Evolutionary conservation across 2,329 filamentous ascomycete genomes (phyloP).

Genomic region (Lasiodiplodia hormozganensis): DNA sequence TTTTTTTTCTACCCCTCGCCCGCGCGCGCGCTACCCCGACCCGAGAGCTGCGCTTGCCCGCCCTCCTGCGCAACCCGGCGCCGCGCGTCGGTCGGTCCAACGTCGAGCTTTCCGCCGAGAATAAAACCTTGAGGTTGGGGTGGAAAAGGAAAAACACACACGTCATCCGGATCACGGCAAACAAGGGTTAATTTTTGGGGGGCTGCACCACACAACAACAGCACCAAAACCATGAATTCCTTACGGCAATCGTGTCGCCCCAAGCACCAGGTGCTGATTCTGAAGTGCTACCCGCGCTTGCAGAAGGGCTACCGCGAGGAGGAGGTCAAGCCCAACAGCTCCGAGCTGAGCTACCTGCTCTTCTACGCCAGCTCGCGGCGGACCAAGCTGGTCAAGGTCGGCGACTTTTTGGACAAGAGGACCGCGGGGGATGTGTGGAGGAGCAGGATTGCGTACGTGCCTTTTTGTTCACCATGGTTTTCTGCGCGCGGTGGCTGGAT

Average conservation of each 20-base stretch:
- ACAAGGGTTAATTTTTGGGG: background rate
- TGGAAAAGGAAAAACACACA: background rate
- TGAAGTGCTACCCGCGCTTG: slow-evolving; percentile 95
- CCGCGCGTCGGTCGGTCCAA: background rate
- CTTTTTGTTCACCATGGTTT: slow-evolving; percentile 30
- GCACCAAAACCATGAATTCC: slow-evolving; percentile 56
- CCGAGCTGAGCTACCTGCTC: slow-evolving; percentile 93
- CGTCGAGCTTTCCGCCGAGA: background rate
- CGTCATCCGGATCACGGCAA: background rate
- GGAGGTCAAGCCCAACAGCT: slow-evolving; percentile 94
- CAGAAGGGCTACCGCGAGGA: slow-evolving; percentile 79
- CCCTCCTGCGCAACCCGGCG: background rate
- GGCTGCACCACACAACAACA: background rate
- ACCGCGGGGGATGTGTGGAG: slow-evolving; percentile 91
- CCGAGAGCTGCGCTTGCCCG: background rate
- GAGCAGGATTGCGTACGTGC: slow-evolving; percentile 78
- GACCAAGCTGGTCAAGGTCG: slow-evolving; percentile 96
- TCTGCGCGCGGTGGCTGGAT: background rate
- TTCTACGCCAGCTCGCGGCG: slow-evolving; percentile 96
- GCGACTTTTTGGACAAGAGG: slow-evolving; percentile 92
- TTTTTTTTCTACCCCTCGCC: background rate
- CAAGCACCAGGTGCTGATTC: slow-evolving; percentile 94
- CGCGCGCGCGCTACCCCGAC: background rate
- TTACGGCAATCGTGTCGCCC: slow-evolving; percentile 73
- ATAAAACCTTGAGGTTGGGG: background rate